Conservation (phyloP, 1,284 basidiomycete species). For the Malassezia yamatoensis region DNA sequence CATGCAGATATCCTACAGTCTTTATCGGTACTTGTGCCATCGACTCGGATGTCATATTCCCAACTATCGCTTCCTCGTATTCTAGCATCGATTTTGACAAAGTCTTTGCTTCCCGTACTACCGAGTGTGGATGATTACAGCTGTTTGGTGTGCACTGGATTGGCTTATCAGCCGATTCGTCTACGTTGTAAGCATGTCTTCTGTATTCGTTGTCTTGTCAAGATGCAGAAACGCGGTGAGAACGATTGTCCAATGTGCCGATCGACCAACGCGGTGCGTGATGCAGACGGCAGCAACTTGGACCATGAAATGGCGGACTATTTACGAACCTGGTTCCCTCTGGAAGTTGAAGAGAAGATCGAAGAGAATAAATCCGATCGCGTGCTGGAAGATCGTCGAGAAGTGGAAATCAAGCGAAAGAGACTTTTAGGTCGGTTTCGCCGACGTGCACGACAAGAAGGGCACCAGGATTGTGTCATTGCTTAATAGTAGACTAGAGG, state of each 20-base stretch:
- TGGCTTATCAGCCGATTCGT: slow-evolving; percentile 55
- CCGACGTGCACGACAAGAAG: neutral
- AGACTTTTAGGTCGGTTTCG: neutral
- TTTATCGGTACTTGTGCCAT: slow-evolving; percentile 2
- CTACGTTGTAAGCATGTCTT: slow-evolving; percentile 79
- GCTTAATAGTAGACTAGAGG: neutral
- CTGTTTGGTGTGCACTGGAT: slow-evolving; percentile 50
- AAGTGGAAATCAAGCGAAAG: slow-evolving; percentile 33
- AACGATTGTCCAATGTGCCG: slow-evolving; percentile 73
- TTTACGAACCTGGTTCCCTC: slow-evolving; percentile 85
- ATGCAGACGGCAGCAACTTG: slow-evolving; percentile 53
- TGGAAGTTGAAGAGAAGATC: slow-evolving; percentile 68
- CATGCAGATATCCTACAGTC: slow-evolving; percentile 6
- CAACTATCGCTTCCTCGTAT: slow-evolving; percentile 58
- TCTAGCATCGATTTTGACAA: slow-evolving; percentile 73
- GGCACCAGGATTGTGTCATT: slow-evolving; percentile 6
- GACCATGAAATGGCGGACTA: slow-evolving; percentile 72
- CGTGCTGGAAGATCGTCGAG: slow-evolving; percentile 60
- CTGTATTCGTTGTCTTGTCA: slow-evolving; percentile 78
- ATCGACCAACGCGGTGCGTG: slow-evolving; percentile 28
- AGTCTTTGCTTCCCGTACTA: slow-evolving; percentile 71
- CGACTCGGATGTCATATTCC: neutral
- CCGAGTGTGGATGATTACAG: slow-evolving; percentile 66
- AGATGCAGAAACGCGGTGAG: slow-evolving; percentile 78
- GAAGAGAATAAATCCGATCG: slow-evolving; percentile 69